These are phyloP conservation scores for Geoglossum glabrum DNA, from an alignment of 495 filamentous ascomycete species.

Conservation along the genomic window DNA sequence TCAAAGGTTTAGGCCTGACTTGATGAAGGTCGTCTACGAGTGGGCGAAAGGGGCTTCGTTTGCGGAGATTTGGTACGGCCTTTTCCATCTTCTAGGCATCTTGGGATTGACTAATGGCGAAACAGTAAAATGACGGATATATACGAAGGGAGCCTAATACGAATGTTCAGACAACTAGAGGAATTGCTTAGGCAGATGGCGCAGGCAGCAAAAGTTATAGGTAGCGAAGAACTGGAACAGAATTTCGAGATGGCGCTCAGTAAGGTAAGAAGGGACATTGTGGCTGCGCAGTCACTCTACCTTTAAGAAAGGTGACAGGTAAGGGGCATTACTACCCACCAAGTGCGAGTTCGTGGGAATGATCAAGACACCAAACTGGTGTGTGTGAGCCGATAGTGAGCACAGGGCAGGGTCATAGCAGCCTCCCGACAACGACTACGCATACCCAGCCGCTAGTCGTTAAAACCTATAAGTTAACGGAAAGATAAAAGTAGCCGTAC, in stretches of 20 bases:
- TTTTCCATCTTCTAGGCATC: neutral
- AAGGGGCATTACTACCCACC: no score
- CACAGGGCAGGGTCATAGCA: no score
- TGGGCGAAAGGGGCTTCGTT: slow-evolving; percentile 90
- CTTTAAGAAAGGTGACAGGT: slow-evolving; percentile 33
- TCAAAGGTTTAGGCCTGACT: slow-evolving; percentile 64
- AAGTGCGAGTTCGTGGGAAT: no score
- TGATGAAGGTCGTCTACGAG: slow-evolving; percentile 90
- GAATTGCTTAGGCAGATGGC: slow-evolving; percentile 94
- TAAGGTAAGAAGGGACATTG: slow-evolving; percentile 80
- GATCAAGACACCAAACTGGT: no score
- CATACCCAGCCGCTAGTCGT: no score
- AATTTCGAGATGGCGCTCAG: slow-evolving; percentile 70
- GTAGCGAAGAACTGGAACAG: slow-evolving; percentile 71
- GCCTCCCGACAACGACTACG: no score
- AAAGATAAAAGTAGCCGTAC: no score
- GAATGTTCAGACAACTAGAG: slow-evolving; percentile 85
- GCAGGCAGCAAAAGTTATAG: slow-evolving; percentile 95
- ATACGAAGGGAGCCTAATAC: slow-evolving; percentile 89
- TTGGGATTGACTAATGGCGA: neutral
- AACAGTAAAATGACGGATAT: slow-evolving; percentile 84
- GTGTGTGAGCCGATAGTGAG: no score
- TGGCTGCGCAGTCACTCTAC: slow-evolving; percentile 82
- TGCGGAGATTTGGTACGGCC: slow-evolving; percentile 77
- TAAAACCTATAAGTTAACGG: no score